Evolutionary conservation across 2,329 filamentous ascomycete species (phyloP).

Genomic region (Lasiodiplodia sp.): DNA sequence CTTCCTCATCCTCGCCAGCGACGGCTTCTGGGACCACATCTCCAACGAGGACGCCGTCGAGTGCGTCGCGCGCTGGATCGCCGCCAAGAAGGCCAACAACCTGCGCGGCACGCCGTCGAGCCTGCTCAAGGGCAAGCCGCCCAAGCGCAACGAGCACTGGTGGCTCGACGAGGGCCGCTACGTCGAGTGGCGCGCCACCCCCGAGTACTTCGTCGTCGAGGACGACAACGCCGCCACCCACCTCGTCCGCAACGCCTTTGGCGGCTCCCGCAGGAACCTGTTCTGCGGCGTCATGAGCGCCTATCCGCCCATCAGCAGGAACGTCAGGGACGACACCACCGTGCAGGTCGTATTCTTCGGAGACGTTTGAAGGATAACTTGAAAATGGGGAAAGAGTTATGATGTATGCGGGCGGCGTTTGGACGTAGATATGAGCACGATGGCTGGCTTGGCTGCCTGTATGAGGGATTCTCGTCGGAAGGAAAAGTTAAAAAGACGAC

Average conservation of each 20-base stretch:
- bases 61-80: conserved; percentile 64
- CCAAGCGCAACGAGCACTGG: not conserved
- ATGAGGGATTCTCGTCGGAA: not conserved
- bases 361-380: conserved; percentile 33
- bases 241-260: conserved; percentile 61
- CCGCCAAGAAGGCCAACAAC: conserved; percentile 39
- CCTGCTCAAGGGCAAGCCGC: not conserved
- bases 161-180: conserved; percentile 39
- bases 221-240: conserved; percentile 62
- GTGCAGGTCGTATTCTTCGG: conserved; percentile 64
- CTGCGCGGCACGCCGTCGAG: conserved; percentile 23
- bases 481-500: not conserved
- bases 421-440: not conserved
- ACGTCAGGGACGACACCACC: conserved; percentile 60
- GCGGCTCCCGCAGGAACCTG: conserved; percentile 53
- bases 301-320: conserved; percentile 43
- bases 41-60: conserved; percentile 65
- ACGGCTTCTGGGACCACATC: conserved; percentile 72
- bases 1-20: conserved; percentile 72
- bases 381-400: not conserved
- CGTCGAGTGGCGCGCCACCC: conserved; percentile 50
- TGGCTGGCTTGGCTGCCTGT: not conserved
- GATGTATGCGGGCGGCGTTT: not conserved
- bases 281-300: conserved; percentile 50
- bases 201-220: conserved; percentile 57